phyloP scores from a whole-genome alignment of 2,329 filamentous ascomycete species.

The Coniochaeta sp. region DNA sequence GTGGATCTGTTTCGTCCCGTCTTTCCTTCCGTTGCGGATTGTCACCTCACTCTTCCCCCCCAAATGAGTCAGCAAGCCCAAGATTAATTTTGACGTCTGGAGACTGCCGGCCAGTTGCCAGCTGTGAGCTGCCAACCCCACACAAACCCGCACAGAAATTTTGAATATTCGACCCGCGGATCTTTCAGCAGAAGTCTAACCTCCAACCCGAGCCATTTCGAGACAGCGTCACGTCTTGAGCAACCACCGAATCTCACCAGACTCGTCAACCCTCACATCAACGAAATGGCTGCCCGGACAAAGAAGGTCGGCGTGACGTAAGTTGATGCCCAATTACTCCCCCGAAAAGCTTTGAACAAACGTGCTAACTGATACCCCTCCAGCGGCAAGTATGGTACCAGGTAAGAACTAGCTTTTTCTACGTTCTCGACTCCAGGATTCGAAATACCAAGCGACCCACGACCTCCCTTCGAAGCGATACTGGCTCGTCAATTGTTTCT shows the following conservation, averaged over 20 bases:
- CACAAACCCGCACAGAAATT: background rate
- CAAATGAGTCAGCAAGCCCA: background rate
- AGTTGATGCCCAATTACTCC: background rate
- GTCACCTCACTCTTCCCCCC: no score
- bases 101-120: background rate
- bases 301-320: slow-evolving; percentile 94
- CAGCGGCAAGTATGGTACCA: slow-evolving; percentile 47
- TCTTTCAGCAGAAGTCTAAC: background rate
- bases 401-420: slow-evolving; percentile 12
- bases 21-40: background rate
- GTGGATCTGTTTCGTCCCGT: background rate
- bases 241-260: slow-evolving; percentile 1
- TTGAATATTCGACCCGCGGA: background rate
- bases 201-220: background rate
- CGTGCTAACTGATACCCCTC: background rate
- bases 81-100: no score
- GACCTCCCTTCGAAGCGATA: no score
- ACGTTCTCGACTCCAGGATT: background rate
- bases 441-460: background rate
- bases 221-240: slow-evolving; percentile 1
- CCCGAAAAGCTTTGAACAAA: background rate
- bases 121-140: background rate
- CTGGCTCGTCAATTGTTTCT: no score
- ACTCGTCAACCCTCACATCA: slow-evolving; percentile 1
- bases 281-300: slow-evolving; percentile 46